phyloP scores from a whole-genome alignment of 2,329 filamentous ascomycete species.

The Neurospora crassa region DNA sequence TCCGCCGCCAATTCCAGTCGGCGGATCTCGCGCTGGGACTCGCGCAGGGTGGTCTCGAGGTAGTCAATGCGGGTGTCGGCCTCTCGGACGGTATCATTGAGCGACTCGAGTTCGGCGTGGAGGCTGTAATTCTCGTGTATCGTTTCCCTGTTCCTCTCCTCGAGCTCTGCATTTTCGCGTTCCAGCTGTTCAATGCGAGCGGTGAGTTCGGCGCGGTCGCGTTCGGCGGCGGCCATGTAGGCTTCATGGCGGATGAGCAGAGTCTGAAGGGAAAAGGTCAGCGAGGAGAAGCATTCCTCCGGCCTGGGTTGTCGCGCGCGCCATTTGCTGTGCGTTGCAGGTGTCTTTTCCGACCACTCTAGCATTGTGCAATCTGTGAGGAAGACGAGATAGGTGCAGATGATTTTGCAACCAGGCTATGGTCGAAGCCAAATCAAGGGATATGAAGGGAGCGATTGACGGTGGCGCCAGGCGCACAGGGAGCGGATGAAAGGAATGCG shows the following conservation, averaged over 20 bases:
- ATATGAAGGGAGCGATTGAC: not conserved
- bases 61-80: constrained; percentile 72
- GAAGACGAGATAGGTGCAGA: not conserved
- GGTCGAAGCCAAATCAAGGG: not conserved
- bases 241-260: constrained; percentile 86
- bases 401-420: not conserved
- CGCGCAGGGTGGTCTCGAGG: constrained; percentile 66
- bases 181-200: constrained; percentile 68
- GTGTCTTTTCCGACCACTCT: not conserved
- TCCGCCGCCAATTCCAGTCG: constrained; percentile 64
- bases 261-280: constrained; percentile 73
- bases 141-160: constrained; percentile 65
- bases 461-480: constrained; percentile 1
- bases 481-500: constrained; percentile 16
- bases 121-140: constrained; percentile 77
- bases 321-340: not conserved
- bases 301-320: constrained; percentile 4
- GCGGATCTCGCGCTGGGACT: constrained; percentile 68
- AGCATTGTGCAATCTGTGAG: not conserved
- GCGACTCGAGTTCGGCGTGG: constrained; percentile 71
- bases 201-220: constrained; percentile 66
- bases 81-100: constrained; percentile 70
- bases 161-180: constrained; percentile 60
- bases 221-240: constrained; percentile 87
- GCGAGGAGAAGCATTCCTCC: constrained; percentile 33